Conservation (phyloP, 208 protist genomes). For the Trypanosoma lewisi region DNA sequence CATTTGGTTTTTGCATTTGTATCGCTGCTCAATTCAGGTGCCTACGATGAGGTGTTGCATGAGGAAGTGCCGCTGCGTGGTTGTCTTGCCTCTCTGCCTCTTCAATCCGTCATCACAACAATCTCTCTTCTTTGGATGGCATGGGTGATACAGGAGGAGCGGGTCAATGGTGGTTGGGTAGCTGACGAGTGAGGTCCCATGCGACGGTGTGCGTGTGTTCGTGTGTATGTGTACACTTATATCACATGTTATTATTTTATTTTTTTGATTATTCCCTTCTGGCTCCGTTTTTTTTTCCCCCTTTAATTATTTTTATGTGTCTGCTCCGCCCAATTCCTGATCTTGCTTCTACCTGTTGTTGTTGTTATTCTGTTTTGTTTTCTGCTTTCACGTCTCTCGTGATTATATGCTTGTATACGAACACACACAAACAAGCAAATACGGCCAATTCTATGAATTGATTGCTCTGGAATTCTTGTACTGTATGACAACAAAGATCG, state of each 20-base stretch:
- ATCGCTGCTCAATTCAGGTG: conserved; percentile 20
- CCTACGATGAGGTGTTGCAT: conserved; percentile 23
- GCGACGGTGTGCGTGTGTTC: neutral
- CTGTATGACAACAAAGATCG: too few species aligned
- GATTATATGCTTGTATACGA: too few species aligned
- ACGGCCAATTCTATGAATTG: neutral
- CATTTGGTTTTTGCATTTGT: conserved; percentile 25
- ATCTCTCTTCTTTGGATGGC: conserved; percentile 43
- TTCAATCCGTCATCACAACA: conserved; percentile 48
- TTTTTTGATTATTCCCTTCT: neutral
- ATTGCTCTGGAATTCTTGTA: too few species aligned
- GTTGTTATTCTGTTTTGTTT: too few species aligned
- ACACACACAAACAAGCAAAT: neutral
- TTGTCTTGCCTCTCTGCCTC: conserved; percentile 44
- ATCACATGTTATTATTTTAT: neutral
- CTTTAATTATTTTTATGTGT: neutral
- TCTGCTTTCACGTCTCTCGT: neutral
- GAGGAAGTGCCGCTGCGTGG: conserved; percentile 24
- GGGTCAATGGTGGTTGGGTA: conserved; percentile 4
- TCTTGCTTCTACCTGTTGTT: neutral
- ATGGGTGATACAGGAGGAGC: conserved; percentile 30
- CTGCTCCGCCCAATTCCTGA: neutral
- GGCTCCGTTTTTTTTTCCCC: neutral
- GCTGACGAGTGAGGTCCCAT: neutral
- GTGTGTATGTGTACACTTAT: too few species aligned